Evolutionary conservation across 768 basidiomycete genomes (phyloP).

Genomic region (Dioszegia hungarica): DNA sequence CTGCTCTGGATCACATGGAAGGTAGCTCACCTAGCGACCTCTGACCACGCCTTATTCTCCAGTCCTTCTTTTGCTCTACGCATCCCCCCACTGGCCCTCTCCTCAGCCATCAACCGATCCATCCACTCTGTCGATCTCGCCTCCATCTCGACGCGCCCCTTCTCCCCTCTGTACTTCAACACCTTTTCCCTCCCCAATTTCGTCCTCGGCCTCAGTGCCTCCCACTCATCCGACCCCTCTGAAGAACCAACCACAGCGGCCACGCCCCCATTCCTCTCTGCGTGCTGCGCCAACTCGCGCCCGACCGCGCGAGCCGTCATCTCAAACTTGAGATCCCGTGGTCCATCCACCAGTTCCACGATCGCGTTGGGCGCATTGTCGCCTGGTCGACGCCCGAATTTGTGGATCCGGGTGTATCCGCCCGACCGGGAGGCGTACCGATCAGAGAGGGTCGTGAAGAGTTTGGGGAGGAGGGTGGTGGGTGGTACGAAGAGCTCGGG

Average conservation of each 20-base stretch:
- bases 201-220: slow-evolving; percentile 30
- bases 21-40: slow-evolving; percentile 2
- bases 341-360: slow-evolving; percentile 91
- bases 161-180: slow-evolving; percentile 31
- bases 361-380: slow-evolving; percentile 93
- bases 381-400: slow-evolving; percentile 78
- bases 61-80: background rate
- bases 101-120: slow-evolving; percentile 9
- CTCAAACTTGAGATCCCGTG: slow-evolving; percentile 79
- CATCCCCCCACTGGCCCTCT: slow-evolving; percentile 4
- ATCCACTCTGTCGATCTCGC: slow-evolving; percentile 36
- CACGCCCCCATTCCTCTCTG: slow-evolving; percentile 42
- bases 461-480: slow-evolving; percentile 59
- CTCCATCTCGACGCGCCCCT: slow-evolving; percentile 29
- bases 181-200: slow-evolving; percentile 31
- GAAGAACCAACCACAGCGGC: background rate
- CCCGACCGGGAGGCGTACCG: slow-evolving; percentile 80
- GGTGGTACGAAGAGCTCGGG: slow-evolving; percentile 55
- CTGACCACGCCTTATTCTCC: background rate
- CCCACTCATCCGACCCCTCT: slow-evolving; percentile 14
- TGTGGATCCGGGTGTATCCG: slow-evolving; percentile 92
- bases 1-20: background rate
- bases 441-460: slow-evolving; percentile 71
- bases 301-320: slow-evolving; percentile 83
- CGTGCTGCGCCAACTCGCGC: slow-evolving; percentile 56